Percentiles rank a stretch among this genome's conserved stretches.
phyloP scores from a whole-genome alignment of 2,329 filamentous ascomycete species.

The Leptographium lundbergii region DNA sequence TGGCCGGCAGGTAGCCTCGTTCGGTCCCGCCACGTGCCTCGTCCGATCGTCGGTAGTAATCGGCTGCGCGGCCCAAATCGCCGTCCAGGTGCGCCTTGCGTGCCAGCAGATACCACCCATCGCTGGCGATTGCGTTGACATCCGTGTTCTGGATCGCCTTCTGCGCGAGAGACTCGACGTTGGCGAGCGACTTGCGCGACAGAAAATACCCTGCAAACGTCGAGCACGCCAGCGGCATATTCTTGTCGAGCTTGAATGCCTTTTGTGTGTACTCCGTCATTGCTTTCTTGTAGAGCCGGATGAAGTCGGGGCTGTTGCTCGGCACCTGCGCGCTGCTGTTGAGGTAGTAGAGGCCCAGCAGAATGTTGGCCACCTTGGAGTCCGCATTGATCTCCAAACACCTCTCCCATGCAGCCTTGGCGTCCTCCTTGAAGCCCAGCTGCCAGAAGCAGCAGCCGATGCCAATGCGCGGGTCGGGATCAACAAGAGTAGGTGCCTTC shows the following conservation, averaged over 20 bases:
- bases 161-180: slow-evolving; percentile 76
- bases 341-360: slow-evolving; percentile 82
- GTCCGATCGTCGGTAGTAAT: slow-evolving; percentile 84
- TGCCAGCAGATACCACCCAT: slow-evolving; percentile 92
- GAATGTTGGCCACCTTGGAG: slow-evolving; percentile 80
- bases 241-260: slow-evolving; percentile 86
- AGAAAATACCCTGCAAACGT: slow-evolving; percentile 88
- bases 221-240: slow-evolving; percentile 77
- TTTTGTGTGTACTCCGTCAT: slow-evolving; percentile 93
- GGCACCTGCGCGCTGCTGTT: slow-evolving; percentile 73
- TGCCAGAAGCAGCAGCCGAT: slow-evolving; percentile 98
- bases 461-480: slow-evolving; percentile 90
- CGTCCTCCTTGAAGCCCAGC: slow-evolving; percentile 85
- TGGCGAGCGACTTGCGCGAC: slow-evolving; percentile 64
- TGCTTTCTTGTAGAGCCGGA: slow-evolving; percentile 75
- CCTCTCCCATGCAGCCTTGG: slow-evolving; percentile 81
- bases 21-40: slow-evolving; percentile 87
- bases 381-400: slow-evolving; percentile 68
- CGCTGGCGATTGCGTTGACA: slow-evolving; percentile 90
- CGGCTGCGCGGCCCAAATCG: slow-evolving; percentile 60
- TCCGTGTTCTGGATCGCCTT: slow-evolving; percentile 94
- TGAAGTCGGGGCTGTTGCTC: slow-evolving; percentile 75
- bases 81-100: slow-evolving; percentile 80
- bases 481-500: slow-evolving; percentile 75
- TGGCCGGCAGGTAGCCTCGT: slow-evolving; percentile 81